phyloP scores from a whole-genome alignment of 2,329 filamentous ascomycete species.

The Thermomyces lanuginosus region DNA sequence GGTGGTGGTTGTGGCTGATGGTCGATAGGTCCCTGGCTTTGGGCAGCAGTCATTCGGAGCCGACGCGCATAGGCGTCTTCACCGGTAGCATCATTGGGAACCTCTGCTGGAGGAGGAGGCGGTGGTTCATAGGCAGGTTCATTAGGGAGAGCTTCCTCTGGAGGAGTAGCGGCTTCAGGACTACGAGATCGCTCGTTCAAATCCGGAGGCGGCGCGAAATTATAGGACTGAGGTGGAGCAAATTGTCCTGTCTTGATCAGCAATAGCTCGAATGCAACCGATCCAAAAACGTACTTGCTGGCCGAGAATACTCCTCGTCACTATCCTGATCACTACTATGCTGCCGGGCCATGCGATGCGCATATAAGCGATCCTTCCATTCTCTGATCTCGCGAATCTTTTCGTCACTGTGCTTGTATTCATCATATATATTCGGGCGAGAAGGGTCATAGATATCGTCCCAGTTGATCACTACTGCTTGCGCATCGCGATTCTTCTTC shows the following conservation, averaged over 20 bases:
- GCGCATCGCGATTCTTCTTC: slow-evolving; percentile 52
- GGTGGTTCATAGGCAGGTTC: slow-evolving; percentile 8
- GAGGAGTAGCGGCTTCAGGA: too few relatives aligned
- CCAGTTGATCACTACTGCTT: slow-evolving; percentile 52
- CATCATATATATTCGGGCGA: slow-evolving; percentile 66
- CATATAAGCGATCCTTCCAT: slow-evolving; percentile 71
- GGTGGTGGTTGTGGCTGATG: slow-evolving; percentile 7
- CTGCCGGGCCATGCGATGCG: slow-evolving; percentile 42
- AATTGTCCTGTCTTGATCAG: slow-evolving; percentile 27
- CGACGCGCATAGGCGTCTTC: slow-evolving; percentile 55
- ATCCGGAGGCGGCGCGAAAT: slow-evolving; percentile 37
- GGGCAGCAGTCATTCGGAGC: slow-evolving; percentile 38
- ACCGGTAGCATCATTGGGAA: slow-evolving; percentile 45
- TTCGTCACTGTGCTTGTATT: slow-evolving; percentile 72
- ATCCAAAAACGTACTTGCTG: slow-evolving; percentile 28
- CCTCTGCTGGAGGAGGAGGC: slow-evolving; percentile 26
- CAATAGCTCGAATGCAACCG: slow-evolving; percentile 6
- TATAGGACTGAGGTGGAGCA: slow-evolving; percentile 31
- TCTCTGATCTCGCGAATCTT: slow-evolving; percentile 62
- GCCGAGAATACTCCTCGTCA: slow-evolving; percentile 31
- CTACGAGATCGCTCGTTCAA: slow-evolving; percentile 24
- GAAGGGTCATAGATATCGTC: slow-evolving; percentile 80
- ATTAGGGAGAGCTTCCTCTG: too few relatives aligned
- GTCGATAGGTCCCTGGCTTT: slow-evolving; percentile 7
- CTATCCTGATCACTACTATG: slow-evolving; percentile 32